A percentile compares a stretch with the other conserved stretches of the same genome.
phyloP scores from a whole-genome alignment of 345 rosid species.

The Gossypium mustelinum region DNA sequence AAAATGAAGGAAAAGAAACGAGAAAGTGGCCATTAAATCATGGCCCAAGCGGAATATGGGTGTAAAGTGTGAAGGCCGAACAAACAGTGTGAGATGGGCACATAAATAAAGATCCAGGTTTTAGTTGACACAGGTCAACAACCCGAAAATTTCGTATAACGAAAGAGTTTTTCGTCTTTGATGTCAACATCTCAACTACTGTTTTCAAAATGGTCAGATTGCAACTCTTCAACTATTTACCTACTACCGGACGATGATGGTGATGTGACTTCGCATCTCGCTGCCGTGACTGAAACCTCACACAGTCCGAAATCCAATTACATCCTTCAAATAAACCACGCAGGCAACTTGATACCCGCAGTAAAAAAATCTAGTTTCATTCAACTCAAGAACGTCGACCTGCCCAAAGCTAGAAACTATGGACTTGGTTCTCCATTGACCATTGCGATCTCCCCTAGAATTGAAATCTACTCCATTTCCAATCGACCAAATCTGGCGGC shows the following conservation, averaged over 20 bases:
- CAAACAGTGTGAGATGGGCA: too few relatives aligned
- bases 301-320: not conserved
- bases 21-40: too few relatives aligned
- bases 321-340: not conserved
- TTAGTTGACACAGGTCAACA: too few relatives aligned
- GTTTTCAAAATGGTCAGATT: not conserved
- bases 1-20: too few relatives aligned
- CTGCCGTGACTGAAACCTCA: not conserved
- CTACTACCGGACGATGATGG: not conserved
- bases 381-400: not conserved
- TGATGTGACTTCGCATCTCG: not conserved
- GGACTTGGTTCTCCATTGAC: conserved; percentile 21
- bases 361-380: too few relatives aligned
- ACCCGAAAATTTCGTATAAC: too few relatives aligned
- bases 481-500: conserved; percentile 18
- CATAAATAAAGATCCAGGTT: too few relatives aligned
- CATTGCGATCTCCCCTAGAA: not conserved
- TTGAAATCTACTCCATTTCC: conserved; percentile 18
- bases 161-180: too few relatives aligned
- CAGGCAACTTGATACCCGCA: not conserved
- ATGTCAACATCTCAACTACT: not conserved
- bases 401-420: not conserved
- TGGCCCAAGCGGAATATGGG: too few relatives aligned
- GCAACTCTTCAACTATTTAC: conserved; percentile 18
- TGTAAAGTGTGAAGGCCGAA: too few relatives aligned